phyloP scores from a whole-genome alignment of 805 yeast species.

The Candida schatavii region DNA sequence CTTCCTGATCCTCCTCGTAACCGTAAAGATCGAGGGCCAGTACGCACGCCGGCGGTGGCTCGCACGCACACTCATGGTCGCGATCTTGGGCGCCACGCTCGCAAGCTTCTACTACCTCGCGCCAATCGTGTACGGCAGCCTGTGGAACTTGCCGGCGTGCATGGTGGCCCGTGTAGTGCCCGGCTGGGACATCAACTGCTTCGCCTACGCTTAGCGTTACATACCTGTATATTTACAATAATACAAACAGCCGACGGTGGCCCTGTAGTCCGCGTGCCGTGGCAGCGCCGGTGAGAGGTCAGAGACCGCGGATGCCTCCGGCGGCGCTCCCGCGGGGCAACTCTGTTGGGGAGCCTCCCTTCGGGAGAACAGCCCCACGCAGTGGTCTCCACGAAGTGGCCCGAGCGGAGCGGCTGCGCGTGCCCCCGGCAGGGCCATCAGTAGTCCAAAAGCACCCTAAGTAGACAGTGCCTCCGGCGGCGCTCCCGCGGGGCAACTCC shows the following conservation, averaged over 20 bases:
- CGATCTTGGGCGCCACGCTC: constrained; percentile 16
- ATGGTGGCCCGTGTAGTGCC: constrained; percentile 28
- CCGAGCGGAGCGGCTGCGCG: background rate
- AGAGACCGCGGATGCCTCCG: background rate
- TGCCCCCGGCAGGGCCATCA: no score
- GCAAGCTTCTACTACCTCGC: constrained; percentile 24
- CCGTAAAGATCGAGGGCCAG: constrained; percentile 45
- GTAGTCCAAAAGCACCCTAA: no score
- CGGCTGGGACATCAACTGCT: constrained; percentile 46
- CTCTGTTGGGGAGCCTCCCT: background rate
- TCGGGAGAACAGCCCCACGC: background rate
- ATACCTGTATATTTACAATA: background rate
- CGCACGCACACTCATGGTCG: constrained; percentile 23
- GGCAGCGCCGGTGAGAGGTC: no score
- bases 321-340: background rate
- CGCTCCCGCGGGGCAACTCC: no score
- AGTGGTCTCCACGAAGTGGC: background rate
- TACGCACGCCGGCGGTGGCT: constrained; percentile 21
- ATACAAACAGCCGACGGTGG: no score
- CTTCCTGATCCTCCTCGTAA: constrained; percentile 44
- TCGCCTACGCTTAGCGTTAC: constrained; percentile 12
- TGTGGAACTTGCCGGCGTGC: constrained; percentile 47
- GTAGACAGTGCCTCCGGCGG: no score
- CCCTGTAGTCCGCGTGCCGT: no score
- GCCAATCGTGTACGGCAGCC: constrained; percentile 47